Percentiles rank a stretch among this genome's conserved stretches.
Conservation (phyloP, 768 basidiomycete genomes). For the Zangia roseola region DNA sequence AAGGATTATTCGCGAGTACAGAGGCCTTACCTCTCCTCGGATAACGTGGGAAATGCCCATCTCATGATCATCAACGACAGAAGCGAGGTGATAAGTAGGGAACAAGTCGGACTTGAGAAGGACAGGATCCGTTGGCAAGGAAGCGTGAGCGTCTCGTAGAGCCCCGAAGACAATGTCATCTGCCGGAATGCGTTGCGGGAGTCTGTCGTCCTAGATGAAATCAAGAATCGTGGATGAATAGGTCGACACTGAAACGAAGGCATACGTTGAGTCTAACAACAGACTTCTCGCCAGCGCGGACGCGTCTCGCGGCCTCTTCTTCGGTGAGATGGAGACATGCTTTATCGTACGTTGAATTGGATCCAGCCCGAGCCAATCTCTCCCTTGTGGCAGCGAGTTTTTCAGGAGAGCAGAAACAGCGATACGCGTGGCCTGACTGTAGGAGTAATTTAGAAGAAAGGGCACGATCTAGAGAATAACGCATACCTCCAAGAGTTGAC, state of each 20-base stretch:
- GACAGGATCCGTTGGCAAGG: conserved; percentile 85
- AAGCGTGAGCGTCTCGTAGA: conserved; percentile 71
- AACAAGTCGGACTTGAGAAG: conserved; percentile 89
- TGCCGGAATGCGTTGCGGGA: conserved; percentile 49
- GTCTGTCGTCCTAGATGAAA: conserved; percentile 51
- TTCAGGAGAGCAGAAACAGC: conserved; percentile 82
- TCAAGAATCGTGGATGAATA: not conserved
- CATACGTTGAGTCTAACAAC: conserved; percentile 87
- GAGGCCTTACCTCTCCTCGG: conserved; percentile 76
- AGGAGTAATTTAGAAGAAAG: not conserved
- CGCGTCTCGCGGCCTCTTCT: conserved; percentile 76
- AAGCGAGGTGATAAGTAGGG: conserved; percentile 96
- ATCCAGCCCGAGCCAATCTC: conserved; percentile 68
- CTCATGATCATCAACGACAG: conserved; percentile 91
- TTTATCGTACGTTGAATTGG: conserved; percentile 83
- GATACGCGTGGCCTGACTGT: conserved; percentile 87
- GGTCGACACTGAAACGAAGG: not conserved
- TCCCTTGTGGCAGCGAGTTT: conserved; percentile 67
- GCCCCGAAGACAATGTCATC: conserved; percentile 76
- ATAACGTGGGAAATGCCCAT: conserved; percentile 97
- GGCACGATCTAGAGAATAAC: not conserved
- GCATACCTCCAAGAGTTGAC: conserved; percentile 73
- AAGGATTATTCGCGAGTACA: not conserved
- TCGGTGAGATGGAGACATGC: conserved; percentile 82
- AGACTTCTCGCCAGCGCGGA: conserved; percentile 72